Evolutionary conservation across 805 yeast genomes (phyloP).

Genomic region (Pichia ethanolica): DNA sequence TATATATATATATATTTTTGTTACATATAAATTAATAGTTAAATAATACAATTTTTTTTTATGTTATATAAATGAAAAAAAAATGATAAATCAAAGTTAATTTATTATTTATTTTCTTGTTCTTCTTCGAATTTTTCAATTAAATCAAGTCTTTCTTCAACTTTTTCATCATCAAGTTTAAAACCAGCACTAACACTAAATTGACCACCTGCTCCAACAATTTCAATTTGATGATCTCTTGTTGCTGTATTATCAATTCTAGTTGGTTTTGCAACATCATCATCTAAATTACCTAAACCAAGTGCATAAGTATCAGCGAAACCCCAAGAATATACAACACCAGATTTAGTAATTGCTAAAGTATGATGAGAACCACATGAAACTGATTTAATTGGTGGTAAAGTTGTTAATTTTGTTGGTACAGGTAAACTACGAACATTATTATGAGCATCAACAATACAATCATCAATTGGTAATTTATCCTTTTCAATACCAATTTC

Average conservation of each 20-base stretch:
- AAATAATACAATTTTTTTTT: too few species aligned
- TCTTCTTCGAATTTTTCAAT: conserved; percentile 43
- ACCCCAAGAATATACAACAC: conserved; percentile 92
- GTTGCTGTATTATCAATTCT: conserved; percentile 93
- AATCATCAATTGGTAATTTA: conserved; percentile 56
- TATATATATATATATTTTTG: too few species aligned
- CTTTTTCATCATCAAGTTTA: conserved; percentile 44
- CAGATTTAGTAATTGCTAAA: conserved; percentile 75
- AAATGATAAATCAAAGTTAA: too few species aligned
- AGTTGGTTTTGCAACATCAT: conserved; percentile 81
- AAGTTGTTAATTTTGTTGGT: conserved; percentile 59
- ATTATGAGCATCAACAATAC: conserved; percentile 73
- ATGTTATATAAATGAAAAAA: too few species aligned
- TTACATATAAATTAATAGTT: not conserved
- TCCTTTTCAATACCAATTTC: conserved; percentile 75
- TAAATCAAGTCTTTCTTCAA: conserved; percentile 43
- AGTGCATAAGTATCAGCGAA: conserved; percentile 95
- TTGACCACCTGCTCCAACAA: conserved; percentile 95
- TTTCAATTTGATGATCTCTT: conserved; percentile 57
- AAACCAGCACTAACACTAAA: conserved; percentile 85
- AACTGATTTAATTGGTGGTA: conserved; percentile 51
- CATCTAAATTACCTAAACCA: conserved; percentile 82
- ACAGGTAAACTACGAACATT: conserved; percentile 78
- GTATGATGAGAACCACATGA: conserved; percentile 93
- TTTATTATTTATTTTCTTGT: not conserved